Base-by-base conservation (phyloP, 2,329 filamentous ascomycete genomes). In the Epichloe festucae region DNA sequence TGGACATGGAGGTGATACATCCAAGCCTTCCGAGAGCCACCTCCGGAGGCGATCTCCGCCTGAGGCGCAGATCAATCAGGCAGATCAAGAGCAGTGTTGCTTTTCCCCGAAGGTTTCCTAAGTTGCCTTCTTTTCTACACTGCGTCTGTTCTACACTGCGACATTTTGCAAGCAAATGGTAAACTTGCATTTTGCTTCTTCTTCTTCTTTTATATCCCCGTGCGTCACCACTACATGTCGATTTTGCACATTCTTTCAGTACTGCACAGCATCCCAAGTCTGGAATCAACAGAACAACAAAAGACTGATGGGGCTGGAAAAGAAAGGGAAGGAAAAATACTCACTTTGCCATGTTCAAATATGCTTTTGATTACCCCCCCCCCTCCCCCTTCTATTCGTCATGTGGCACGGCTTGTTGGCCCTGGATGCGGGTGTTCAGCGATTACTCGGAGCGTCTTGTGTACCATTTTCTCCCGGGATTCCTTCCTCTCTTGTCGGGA, bases 1-100 rank as follows among this genome's bases (percentile, higher is more conserved):
- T 2, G 63, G 59, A 31, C 57, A 58, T 34, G 46, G 59, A 14
- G 59, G 62, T 14, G 3, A 3, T 3, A 65, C 62, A 31, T 55
- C 57, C 10, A 55, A 57, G 40, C 50, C 54, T 34, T 65, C 27
- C 27, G 63, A 65, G 41, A 58, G 58, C 14, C 17, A 21, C 10
- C 21, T 19, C 17, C n/a, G 61, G 65, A 36, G 60, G 58, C 8
- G 11, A 35, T 19, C 5, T 34, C 23, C 35, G 44, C 4, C 12
- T 7, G 4, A 46, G 21, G 39, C 36, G 36, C 44, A 48, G 11
- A 36, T 39, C 39, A 46, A 43, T 17, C 23, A 39, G 48, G 17
- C 41, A 35, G 8, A 36, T 52, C 34, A 53, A 54, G 14, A 55
- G 53, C 40, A 54, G 27, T 31, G 27, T 31, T 31, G 8, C 27